Evolutionary conservation across 225 moss, liverwort and hornwort species (phyloP), one percentile per base, ranked within the genome.

Genomic region (Neckera pumila): DNA sequence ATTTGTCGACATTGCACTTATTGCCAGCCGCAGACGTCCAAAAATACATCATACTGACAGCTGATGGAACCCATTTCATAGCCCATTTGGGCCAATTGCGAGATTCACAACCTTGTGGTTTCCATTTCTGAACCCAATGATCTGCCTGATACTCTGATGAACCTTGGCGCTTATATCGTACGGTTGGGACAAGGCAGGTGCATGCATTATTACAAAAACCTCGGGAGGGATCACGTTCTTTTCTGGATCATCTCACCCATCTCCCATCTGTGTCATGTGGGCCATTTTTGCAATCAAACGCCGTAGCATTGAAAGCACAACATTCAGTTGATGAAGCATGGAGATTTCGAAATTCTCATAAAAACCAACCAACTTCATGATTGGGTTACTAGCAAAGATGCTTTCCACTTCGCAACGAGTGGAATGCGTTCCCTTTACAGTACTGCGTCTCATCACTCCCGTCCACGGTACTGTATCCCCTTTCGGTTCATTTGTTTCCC

Each of bases 21-120:
- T 51, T 91, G 91, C 87, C 89, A 87, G 85, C 76, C 89, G 43
- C 81, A 20, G 38, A 23, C 28, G 49, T 61, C 87, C 62, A 87
- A 69, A 69, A 85, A 89, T 86, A 79, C 40, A 42, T 20, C 11
- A 38, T 34, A 36, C 66, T 89, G 86, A 34, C 86, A 79, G 89
- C 91, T 84, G 75, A 51, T 84, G 34, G 12, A 31, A 65, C 49
- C 57, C n/a, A n/a, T n/a, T n/a, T n/a, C n/a, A n/a, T n/a, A 71
- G 72, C 11, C 14, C 18, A n/a, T n/a, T 74, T 3, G 74, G 56
- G 0, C 56, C 65, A 40, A 43, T 56, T 26, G 14, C 70, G 54
- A 45, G 72, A 63, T 71, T 71, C 43, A 79, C 26, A 59, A 40
- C 40, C 71, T 34, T 53, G 53, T 15, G 62, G 34, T 59, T 27